A percentile compares a stretch with the other conserved stretches of the same genome.
Evolutionary conservation across 2,329 filamentous ascomycete genomes (phyloP).

Genomic region (Reticulascus tulasneorum): DNA sequence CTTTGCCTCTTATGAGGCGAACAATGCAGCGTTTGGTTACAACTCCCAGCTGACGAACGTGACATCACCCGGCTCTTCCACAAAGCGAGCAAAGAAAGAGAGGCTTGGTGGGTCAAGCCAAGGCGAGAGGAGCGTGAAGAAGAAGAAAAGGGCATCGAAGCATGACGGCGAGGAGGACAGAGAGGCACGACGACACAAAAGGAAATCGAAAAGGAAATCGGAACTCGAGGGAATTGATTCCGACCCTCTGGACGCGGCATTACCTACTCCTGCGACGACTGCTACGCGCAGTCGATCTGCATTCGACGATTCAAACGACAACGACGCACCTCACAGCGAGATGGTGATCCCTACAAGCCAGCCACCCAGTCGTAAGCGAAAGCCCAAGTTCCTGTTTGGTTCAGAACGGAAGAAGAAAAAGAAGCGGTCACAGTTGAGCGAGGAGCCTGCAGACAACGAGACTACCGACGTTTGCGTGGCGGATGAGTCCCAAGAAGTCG

Average conservation of each 20-base stretch:
- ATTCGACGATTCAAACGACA: conserved; percentile 1
- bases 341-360: not conserved
- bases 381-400: not conserved
- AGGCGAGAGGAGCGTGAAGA: too few species aligned
- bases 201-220: conserved; percentile 1
- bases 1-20: too few species aligned
- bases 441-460: conserved; percentile 5
- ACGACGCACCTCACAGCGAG: not conserved
- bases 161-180: conserved; percentile 3
- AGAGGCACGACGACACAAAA: not conserved
- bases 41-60: too few species aligned
- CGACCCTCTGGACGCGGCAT: not conserved
- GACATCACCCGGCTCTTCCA: too few species aligned
- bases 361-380: conserved; percentile 7
- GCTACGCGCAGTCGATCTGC: not conserved
- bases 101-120: too few species aligned
- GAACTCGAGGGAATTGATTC: too few species aligned
- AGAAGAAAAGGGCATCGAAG: conserved; percentile 4
- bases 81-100: too few species aligned
- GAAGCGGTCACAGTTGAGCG: not conserved
- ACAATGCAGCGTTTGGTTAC: too few species aligned
- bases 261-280: conserved; percentile 1
- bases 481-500: not conserved
- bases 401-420: conserved; percentile 7
- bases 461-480: conserved; percentile 2